Evolutionary conservation across 176 grass and related monocot species (phyloP).

Genomic region (Areca catechu): DNA sequence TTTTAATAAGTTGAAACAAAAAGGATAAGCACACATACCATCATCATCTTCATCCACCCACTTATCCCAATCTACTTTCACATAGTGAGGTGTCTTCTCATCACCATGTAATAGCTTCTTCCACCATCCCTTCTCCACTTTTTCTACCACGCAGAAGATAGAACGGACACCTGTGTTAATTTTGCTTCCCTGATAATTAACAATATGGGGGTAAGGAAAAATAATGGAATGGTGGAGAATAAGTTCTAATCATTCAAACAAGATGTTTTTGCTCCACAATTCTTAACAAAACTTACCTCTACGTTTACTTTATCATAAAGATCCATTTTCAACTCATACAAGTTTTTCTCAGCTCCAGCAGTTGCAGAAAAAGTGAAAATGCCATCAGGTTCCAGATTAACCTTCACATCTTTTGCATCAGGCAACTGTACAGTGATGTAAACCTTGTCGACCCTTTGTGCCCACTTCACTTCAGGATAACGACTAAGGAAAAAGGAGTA

Average conservation of each 20-base stretch:
- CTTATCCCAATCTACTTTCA: slow-evolving; percentile 99
- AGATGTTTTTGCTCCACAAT: not conserved
- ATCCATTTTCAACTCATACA: slow-evolving; percentile 66
- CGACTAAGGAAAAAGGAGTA: slow-evolving; percentile 41
- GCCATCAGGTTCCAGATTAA: slow-evolving; percentile 84
- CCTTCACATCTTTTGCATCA: slow-evolving; percentile 83
- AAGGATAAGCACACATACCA: slow-evolving; percentile 21
- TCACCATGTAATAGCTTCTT: slow-evolving; percentile 66
- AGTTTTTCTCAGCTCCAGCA: slow-evolving; percentile 41
- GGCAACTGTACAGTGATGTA: slow-evolving; percentile 78
- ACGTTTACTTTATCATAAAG: slow-evolving; percentile 83
- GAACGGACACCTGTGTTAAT: slow-evolving; percentile 63
- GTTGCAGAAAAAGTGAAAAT: slow-evolving; percentile 80
- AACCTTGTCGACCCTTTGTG: slow-evolving; percentile 83
- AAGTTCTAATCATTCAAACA: no score
- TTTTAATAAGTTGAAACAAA: no score
- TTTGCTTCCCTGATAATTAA: slow-evolving; percentile 59
- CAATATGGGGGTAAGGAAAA: no score
- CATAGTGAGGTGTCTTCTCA: slow-evolving; percentile 49
- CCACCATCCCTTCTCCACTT: slow-evolving; percentile 82
- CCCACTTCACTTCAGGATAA: slow-evolving; percentile 81
- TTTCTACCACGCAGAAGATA: slow-evolving; percentile 56
- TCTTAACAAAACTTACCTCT: slow-evolving; percentile 36
- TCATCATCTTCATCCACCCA: slow-evolving; percentile 99
- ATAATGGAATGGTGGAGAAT: no score